These are phyloP conservation scores for Pythium phragmiticola DNA, from an alignment of 352 stramenopile species.

Conservation along the genomic window DNA sequence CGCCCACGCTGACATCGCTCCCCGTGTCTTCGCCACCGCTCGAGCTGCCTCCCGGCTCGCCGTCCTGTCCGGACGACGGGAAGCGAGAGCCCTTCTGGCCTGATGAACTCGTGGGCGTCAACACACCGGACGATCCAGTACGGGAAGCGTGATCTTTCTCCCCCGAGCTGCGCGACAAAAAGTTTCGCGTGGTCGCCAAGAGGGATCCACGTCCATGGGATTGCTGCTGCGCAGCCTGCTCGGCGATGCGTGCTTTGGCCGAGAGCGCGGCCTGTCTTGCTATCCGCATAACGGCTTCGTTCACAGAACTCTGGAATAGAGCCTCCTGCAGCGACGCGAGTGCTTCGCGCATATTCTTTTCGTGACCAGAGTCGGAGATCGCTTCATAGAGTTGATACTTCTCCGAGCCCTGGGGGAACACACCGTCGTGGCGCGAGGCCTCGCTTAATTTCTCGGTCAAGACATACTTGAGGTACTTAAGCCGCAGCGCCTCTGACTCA, in stretches of 20 bases:
- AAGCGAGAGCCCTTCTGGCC: constrained; percentile 47
- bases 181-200: constrained; percentile 69
- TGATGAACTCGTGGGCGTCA: constrained; percentile 60
- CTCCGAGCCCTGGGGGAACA: constrained; percentile 70
- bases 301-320: constrained; percentile 70
- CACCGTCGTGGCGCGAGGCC: constrained; percentile 57
- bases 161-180: constrained; percentile 45
- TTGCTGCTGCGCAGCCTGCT: constrained; percentile 74
- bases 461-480: constrained; percentile 77
- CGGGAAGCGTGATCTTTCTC: constrained; percentile 20
- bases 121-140: constrained; percentile 24
- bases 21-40: constrained; percentile 40
- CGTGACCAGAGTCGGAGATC: constrained; percentile 46
- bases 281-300: constrained; percentile 83
- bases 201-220: constrained; percentile 57
- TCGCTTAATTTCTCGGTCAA: constrained; percentile 76
- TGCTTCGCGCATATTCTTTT: constrained; percentile 53
- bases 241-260: constrained; percentile 78
- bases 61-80: constrained; percentile 37
- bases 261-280: constrained; percentile 75
- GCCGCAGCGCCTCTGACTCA: constrained; percentile 23
- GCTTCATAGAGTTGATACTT: constrained; percentile 52
- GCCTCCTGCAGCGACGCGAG: constrained; percentile 58
- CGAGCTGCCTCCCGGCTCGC: constrained; percentile 26
- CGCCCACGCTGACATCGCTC: constrained; percentile 36